These are phyloP conservation scores for Colletotrichum cuscutae DNA, from an alignment of 2,329 filamentous ascomycete species.

Conservation along the genomic window DNA sequence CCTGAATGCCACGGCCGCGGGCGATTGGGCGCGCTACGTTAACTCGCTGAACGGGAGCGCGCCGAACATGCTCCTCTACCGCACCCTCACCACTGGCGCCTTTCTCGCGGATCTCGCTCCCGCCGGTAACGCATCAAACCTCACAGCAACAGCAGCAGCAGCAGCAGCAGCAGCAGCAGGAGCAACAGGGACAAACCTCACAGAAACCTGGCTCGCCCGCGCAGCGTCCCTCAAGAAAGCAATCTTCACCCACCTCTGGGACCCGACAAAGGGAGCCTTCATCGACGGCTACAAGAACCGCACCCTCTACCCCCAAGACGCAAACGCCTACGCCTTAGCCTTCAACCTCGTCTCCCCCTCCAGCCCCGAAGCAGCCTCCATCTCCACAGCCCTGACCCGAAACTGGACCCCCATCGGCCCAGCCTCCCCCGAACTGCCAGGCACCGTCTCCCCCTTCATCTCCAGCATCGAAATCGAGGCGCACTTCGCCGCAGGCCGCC, in stretches of 20 bases:
- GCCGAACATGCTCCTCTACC: slow-evolving; percentile 64
- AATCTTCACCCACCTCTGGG: slow-evolving; percentile 61
- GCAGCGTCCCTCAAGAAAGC: slow-evolving; percentile 54
- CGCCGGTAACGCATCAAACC: slow-evolving; percentile 42
- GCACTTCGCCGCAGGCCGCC: slow-evolving; percentile 59
- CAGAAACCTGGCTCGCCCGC: slow-evolving; percentile 50
- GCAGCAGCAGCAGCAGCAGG: too few species aligned
- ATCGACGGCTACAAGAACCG: slow-evolving; percentile 62
- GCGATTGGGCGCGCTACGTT: slow-evolving; percentile 62
- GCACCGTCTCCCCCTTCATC: slow-evolving; percentile 68
- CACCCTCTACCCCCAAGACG: slow-evolving; percentile 68
- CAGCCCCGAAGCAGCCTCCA: slow-evolving; percentile 46
- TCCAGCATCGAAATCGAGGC: slow-evolving; percentile 68
- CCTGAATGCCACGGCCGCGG: slow-evolving; percentile 58
- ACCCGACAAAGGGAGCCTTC: slow-evolving; percentile 59
- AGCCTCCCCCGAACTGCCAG: slow-evolving; percentile 64
- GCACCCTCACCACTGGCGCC: slow-evolving; percentile 63
- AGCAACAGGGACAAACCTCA: slow-evolving; percentile 40
- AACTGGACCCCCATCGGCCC: slow-evolving; percentile 69
- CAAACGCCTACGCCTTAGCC: slow-evolving; percentile 65
- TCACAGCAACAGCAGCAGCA: neutral
- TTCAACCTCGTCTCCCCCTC: slow-evolving; percentile 54
- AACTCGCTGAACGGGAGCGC: slow-evolving; percentile 54
- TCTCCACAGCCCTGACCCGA: slow-evolving; percentile 55
- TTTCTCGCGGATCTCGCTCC: slow-evolving; percentile 57